These are phyloP conservation scores for Rhododendron griersonianum DNA, from an alignment of 148 eudicot genomes.

Conservation along the genomic window DNA sequence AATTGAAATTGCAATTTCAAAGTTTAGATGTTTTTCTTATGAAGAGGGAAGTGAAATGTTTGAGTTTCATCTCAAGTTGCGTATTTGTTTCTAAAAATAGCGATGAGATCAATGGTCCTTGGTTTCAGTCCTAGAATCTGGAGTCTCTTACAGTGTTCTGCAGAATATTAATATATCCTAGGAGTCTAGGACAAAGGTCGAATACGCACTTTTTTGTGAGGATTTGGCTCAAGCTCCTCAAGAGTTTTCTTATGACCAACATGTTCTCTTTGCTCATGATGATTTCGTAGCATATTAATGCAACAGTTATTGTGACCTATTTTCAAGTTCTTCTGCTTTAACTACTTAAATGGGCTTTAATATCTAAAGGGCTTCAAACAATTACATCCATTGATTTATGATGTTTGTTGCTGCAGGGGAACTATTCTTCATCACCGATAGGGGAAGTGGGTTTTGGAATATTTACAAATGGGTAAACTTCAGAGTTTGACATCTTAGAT, in stretches of 20 bases:
- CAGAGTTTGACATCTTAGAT: slow-evolving; percentile 11
- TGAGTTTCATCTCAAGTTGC: neutral
- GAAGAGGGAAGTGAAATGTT: neutral
- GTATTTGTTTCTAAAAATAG: neutral
- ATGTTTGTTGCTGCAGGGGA: slow-evolving; percentile 54
- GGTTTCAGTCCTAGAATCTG: neutral
- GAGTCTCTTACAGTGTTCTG: neutral
- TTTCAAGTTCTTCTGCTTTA: neutral
- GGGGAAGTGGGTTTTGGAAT: slow-evolving; percentile 89
- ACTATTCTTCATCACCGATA: slow-evolving; percentile 78
- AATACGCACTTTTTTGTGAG: neutral
- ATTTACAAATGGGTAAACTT: slow-evolving; percentile 81
- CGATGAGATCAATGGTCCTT: neutral
- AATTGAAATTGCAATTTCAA: neutral
- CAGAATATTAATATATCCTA: neutral
- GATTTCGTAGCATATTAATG: neutral
- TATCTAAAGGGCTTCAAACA: neutral
- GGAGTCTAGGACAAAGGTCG: neutral
- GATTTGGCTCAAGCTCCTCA: slow-evolving; percentile 3
- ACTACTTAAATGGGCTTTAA: neutral
- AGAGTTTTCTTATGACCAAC: neutral
- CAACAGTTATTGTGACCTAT: neutral
- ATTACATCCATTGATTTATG: slow-evolving; percentile 2
- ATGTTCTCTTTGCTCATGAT: neutral
- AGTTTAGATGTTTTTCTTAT: neutral